A percentile compares a stretch with the other conserved stretches of the same genome.
These are phyloP conservation scores for Xylaria multiplex DNA, from an alignment of 2,329 filamentous ascomycete species.

Conservation along the genomic window DNA sequence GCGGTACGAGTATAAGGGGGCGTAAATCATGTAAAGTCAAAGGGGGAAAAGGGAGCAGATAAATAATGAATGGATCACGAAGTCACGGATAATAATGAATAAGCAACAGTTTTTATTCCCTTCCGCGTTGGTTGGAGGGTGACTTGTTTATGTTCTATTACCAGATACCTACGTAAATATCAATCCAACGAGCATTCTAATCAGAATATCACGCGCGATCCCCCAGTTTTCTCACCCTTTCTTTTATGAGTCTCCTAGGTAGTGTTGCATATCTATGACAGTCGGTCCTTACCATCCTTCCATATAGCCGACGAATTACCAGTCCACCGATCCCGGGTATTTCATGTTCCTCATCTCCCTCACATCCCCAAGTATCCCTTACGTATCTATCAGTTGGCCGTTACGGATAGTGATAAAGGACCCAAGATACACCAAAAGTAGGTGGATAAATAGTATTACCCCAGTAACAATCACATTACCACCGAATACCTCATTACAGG, in stretches of 20 bases:
- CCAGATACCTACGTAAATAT: neutral
- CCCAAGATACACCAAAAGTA: neutral
- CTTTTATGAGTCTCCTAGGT: neutral
- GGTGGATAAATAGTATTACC: neutral
- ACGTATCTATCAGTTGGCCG: neutral
- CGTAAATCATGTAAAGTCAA: constrained; percentile 44
- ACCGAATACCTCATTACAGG: neutral
- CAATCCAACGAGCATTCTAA: constrained; percentile 2
- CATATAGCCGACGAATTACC: constrained; percentile 8
- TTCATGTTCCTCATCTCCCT: constrained; percentile 5
- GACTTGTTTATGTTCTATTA: constrained; percentile 9
- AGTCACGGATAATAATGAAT: neutral
- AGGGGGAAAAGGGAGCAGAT: neutral
- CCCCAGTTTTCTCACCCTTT: constrained; percentile 4
- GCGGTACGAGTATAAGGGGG: constrained; percentile 75
- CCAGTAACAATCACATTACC: neutral
- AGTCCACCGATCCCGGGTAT: constrained; percentile 8
- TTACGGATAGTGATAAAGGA: neutral
- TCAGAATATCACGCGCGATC: neutral
- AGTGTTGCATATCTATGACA: constrained; percentile 2
- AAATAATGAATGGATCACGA: constrained; percentile 3
- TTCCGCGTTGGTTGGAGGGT: neutral
- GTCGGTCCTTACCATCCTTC: neutral
- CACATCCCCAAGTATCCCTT: neutral
- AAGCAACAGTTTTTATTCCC: constrained; percentile 1